Evolutionary conservation across 176 grass and related monocot species (phyloP), one percentile per base, ranked within the genome.

Genomic region (Bromus sterilis): DNA sequence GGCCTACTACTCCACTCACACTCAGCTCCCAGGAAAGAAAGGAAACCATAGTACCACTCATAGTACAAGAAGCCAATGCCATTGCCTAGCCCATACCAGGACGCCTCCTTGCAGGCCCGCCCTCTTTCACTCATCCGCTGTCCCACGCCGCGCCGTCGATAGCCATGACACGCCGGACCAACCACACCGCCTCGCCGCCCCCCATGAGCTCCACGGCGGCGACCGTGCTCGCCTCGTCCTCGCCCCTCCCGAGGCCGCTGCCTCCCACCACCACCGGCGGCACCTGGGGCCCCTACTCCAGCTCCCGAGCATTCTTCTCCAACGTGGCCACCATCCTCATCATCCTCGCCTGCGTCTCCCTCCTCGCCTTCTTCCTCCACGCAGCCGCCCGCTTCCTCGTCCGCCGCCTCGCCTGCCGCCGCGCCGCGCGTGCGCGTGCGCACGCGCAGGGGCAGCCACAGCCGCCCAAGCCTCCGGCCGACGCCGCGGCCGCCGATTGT

Each of bases 301-400:
- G 91, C 89, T 72, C 90, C 36, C 86, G 87, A 9, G 88, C 87
- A 41, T 88, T 99, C 86, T 87, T 93, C 81, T 86, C 90, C 78
- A 99, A 93, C 91, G 90, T 93, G 85, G 93, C 79, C 72, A 91
- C 92, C 86, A 90, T 99, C 80, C 73, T 99, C 86, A 33, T 99
- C 65, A 91, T 95, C 76, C 86, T 99, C 15, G 87, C 90, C 61
- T 95, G 89, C 72, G 91, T 92, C 39, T 83, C 93, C n/a, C 66
- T 91, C 71, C 82, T 95, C 73, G 96, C 90, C 79, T 91, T 93
- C 84, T 79, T 84, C 46, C 96, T 99, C 61, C 96, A 99, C 44
- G 96, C 96, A 20, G 84, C 82, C 25, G 84, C 72, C 6, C 96
- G 96, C 56, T 41, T 86, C 78, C 71, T 95, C 79, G 73, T 93